Conservation (phyloP, 257 asterid species). For the Perilla frutescens region DNA sequence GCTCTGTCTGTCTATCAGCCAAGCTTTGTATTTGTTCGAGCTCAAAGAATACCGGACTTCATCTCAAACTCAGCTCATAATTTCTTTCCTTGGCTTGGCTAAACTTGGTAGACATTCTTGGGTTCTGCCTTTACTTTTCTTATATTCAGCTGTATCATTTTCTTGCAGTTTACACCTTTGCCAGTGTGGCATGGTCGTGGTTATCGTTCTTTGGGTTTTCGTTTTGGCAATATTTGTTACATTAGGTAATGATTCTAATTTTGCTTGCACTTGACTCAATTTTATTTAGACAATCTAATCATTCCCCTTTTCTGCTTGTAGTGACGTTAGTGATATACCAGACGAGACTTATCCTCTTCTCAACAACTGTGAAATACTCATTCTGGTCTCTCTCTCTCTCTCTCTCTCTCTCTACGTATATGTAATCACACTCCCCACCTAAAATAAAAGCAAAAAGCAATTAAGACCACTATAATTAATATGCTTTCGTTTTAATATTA, state of each 20-base stretch:
- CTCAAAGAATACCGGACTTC: not conserved
- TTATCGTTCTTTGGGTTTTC: conserved; percentile 94
- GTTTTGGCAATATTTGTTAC: conserved; percentile 90
- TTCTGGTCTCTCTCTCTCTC: conserved; percentile 64
- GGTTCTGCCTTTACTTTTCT: not conserved
- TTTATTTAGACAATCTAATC: conserved; percentile 31
- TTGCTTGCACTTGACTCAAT: not conserved
- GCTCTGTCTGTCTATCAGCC: not conserved
- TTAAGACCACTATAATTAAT: not conserved
- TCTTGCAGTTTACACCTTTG: conserved; percentile 82
- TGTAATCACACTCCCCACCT: no score
- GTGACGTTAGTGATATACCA: conserved; percentile 97
- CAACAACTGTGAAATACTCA: conserved; percentile 83
- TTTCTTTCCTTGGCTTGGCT: not conserved
- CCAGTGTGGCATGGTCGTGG: conserved; percentile 97
- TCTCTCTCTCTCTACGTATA: not conserved
- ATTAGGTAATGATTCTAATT: conserved; percentile 61
- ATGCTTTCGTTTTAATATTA: conserved; percentile 34
- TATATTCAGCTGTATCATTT: conserved; percentile 15
- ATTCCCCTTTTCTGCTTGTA: conserved; percentile 39
- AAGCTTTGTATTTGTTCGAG: not conserved
- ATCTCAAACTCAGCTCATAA: not conserved
- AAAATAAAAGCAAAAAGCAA: no score
- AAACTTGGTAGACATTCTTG: not conserved
- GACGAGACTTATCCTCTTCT: conserved; percentile 93